A percentile compares a stretch with the other conserved stretches of the same genome.
phyloP scores from a whole-genome alignment of 768 basidiomycete species.

The Pulveroboletus sp. region DNA sequence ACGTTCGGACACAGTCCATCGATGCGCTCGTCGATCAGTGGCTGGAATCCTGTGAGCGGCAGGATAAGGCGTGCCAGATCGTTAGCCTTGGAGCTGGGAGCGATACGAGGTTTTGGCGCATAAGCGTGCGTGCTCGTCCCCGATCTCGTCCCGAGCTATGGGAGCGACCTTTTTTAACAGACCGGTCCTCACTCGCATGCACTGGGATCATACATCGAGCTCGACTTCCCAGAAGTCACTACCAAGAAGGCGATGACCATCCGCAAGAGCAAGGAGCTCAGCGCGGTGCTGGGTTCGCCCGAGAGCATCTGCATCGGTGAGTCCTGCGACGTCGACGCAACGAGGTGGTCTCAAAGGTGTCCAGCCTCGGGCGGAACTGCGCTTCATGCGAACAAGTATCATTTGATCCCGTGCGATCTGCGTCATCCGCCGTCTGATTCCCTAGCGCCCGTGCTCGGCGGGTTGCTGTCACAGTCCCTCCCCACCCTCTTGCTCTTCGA shows the following conservation, averaged over 20 bases:
- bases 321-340: not conserved
- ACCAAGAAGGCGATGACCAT: slow-evolving; percentile 80
- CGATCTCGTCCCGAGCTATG: slow-evolving; percentile 6
- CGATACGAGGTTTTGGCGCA: slow-evolving; percentile 92
- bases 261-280: slow-evolving; percentile 51
- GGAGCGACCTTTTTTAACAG: slow-evolving; percentile 38
- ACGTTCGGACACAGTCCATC: slow-evolving; percentile 75
- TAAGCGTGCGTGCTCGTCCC: slow-evolving; percentile 55
- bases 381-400: slow-evolving; percentile 25
- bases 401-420: slow-evolving; percentile 76
- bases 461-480: slow-evolving; percentile 48
- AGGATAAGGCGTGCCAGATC: slow-evolving; percentile 66
- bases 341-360: not conserved
- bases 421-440: slow-evolving; percentile 50
- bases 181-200: slow-evolving; percentile 48
- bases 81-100: slow-evolving; percentile 95
- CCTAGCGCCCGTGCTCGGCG: slow-evolving; percentile 36
- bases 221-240: slow-evolving; percentile 89
- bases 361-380: slow-evolving; percentile 36
- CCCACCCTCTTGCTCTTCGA: slow-evolving; percentile 90
- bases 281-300: slow-evolving; percentile 15
- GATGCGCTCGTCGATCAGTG: slow-evolving; percentile 72
- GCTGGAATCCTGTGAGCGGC: slow-evolving; percentile 43
- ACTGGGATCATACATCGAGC: slow-evolving; percentile 69
- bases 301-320: slow-evolving; percentile 16